phyloP scores from a whole-genome alignment of 805 yeast species.

The Wickerhamiella domercqiae region DNA sequence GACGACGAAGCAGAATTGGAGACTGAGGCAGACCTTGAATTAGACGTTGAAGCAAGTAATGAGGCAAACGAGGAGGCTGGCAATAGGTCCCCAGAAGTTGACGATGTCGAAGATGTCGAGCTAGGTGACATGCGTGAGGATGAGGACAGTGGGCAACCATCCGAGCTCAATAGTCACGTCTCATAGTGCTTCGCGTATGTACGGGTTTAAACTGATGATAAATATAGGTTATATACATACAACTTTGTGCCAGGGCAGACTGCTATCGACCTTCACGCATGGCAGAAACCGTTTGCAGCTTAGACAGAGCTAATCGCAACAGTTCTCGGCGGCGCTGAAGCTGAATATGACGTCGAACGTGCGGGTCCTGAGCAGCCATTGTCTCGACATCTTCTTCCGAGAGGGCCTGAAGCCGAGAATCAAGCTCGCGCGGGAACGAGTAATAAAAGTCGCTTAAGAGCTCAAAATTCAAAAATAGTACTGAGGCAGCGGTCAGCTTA shows the following conservation, averaged over 20 bases:
- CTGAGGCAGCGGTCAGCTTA: conserved; percentile 84
- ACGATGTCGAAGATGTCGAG: conserved; percentile 2
- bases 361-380: conserved; percentile 91
- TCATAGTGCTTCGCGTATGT: too few species aligned
- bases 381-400: conserved; percentile 63
- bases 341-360: conserved; percentile 77
- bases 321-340: conserved; percentile 85
- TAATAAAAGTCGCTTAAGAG: conserved; percentile 87
- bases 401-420: conserved; percentile 51
- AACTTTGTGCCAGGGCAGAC: too few species aligned
- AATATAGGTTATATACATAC: too few species aligned
- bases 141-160: background rate
- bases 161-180: too few species aligned
- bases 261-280: too few species aligned
- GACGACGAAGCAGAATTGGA: conserved; percentile 17
- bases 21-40: conserved; percentile 16
- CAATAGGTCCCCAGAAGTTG: conserved; percentile 2
- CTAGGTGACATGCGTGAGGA: too few species aligned
- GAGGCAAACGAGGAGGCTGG: conserved; percentile 7
- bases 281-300: conserved; percentile 73
- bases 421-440: conserved; percentile 89
- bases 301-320: conserved; percentile 65
- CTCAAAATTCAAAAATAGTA: conserved; percentile 84
- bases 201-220: too few species aligned
- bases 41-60: conserved; percentile 7